Evolutionary conservation across 768 basidiomycete genomes (phyloP), one percentile per base, ranked within the genome.

Genomic region (Suillus brevipes): DNA sequence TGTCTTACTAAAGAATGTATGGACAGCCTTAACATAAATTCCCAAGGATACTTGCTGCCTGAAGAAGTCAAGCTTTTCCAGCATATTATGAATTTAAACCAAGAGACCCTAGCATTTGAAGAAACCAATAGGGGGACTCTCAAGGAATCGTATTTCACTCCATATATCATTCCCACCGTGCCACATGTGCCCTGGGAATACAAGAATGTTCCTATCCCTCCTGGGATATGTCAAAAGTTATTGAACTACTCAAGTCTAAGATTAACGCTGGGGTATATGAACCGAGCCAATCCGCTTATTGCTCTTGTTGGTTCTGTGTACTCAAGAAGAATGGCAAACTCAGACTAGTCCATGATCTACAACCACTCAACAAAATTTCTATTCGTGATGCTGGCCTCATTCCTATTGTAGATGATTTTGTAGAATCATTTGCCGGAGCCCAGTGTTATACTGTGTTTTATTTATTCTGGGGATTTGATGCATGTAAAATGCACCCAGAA

Each of bases 251-350:
- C 23, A 10, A 25, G 28, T 31, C 38, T 2, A 82, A 82, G 65
- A 74, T 82, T n/a, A 70, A 64, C 0, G 69, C 79, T 0, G 79
- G 82, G 3, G 77, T 81, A 0, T 82, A 81, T 60, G 77, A 84
- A 69, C 75, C 71, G 0, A 78, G 75, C 0, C 73, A 80, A 49
- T 74, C 74, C 0, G 78, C 80, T 0, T 84, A 83, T 42, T 65
- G 75, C 0, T 78, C 77, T 0, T 57, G 73, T 8, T 82, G 78
- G 80, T 84, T 82, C 61, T 77, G 74, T 37, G 78, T 82, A 0
- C 43, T 68, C 28, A 75, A 75, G 66, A 74, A 75, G 31, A 68
- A 69, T 57, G 71, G 73, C 8, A 69, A 68, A 36, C 8, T 74
- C 0, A 66, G 64, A 1, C 40, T 72, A 1, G 71, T 73, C 0